phyloP scores from a whole-genome alignment of 2,329 filamentous ascomycete species.

The Hymenoscyphus scutula region DNA sequence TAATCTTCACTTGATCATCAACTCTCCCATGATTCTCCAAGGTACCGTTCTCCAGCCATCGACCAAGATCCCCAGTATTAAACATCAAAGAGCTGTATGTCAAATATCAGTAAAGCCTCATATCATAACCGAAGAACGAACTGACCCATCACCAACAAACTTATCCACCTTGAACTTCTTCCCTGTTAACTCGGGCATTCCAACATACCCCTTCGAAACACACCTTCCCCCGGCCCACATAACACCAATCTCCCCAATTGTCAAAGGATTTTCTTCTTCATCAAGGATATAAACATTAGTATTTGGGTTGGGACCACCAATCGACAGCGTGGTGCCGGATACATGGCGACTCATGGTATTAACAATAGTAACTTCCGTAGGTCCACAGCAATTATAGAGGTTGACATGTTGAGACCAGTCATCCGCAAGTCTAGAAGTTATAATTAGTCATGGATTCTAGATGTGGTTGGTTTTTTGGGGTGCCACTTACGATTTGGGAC shows the following conservation, averaged over 20 bases:
- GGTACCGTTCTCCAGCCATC: slow-evolving; percentile 50
- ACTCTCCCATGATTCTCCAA: slow-evolving; percentile 45
- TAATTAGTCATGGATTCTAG: not conserved
- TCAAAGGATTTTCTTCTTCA: slow-evolving; percentile 37
- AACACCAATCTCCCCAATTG: slow-evolving; percentile 43
- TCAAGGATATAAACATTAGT: slow-evolving; percentile 50
- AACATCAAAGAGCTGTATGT: slow-evolving; percentile 49
- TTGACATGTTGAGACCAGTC: slow-evolving; percentile 50
- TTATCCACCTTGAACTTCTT: slow-evolving; percentile 49
- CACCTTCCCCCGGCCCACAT: slow-evolving; percentile 42
- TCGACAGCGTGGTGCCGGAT: slow-evolving; percentile 47
- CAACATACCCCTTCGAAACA: slow-evolving; percentile 39
- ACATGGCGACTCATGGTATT: slow-evolving; percentile 55
- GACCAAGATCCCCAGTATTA: slow-evolving; percentile 58
- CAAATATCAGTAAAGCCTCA: not conserved
- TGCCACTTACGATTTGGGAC: slow-evolving; percentile 41
- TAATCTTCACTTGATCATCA: slow-evolving; percentile 58
- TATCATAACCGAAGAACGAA: not conserved
- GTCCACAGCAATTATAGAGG: slow-evolving; percentile 58
- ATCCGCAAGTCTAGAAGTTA: slow-evolving; percentile 46
- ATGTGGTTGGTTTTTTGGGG: too few relatives aligned
- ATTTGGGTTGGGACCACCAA: slow-evolving; percentile 56
- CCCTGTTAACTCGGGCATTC: slow-evolving; percentile 42
- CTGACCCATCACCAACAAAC: slow-evolving; percentile 51
- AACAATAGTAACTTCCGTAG: slow-evolving; percentile 59